phyloP scores from a whole-genome alignment of 805 yeast genomes.

The Sugiyamaella americana region DNA sequence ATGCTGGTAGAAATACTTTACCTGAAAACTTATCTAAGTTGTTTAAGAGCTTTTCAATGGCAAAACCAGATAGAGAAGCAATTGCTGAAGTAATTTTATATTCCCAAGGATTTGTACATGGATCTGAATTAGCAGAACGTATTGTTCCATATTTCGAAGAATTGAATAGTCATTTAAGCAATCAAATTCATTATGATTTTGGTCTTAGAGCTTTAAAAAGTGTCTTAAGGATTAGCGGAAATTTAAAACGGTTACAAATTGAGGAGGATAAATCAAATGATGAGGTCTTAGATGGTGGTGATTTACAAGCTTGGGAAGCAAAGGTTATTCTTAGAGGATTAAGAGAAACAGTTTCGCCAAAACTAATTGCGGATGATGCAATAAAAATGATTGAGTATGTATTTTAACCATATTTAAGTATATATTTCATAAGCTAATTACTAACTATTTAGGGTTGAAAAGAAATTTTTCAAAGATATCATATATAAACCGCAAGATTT shows the following conservation, averaged over 20 bases:
- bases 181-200: constrained; percentile 80
- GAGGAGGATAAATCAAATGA: neutral
- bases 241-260: constrained; percentile 29
- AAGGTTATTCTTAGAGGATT: constrained; percentile 46
- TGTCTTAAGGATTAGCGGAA: constrained; percentile 55
- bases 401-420: constrained; percentile 1
- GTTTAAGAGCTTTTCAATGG: constrained; percentile 71
- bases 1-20: constrained; percentile 71
- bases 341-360: constrained; percentile 60
- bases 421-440: neutral
- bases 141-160: constrained; percentile 51
- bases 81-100: constrained; percentile 69
- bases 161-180: constrained; percentile 39
- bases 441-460: constrained; percentile 18
- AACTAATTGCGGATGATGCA: constrained; percentile 52
- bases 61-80: constrained; percentile 57
- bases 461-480: constrained; percentile 17
- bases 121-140: constrained; percentile 39
- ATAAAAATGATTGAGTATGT: constrained; percentile 30
- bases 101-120: constrained; percentile 60
- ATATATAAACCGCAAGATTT: constrained; percentile 24
- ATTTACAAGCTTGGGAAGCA: constrained; percentile 5
- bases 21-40: constrained; percentile 82
- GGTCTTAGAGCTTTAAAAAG: constrained; percentile 78
- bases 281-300: neutral